Evolutionary conservation across 2,329 filamentous ascomycete species (phyloP), one percentile per base, ranked within the genome.

Genomic region (Fusarium sp.): DNA sequence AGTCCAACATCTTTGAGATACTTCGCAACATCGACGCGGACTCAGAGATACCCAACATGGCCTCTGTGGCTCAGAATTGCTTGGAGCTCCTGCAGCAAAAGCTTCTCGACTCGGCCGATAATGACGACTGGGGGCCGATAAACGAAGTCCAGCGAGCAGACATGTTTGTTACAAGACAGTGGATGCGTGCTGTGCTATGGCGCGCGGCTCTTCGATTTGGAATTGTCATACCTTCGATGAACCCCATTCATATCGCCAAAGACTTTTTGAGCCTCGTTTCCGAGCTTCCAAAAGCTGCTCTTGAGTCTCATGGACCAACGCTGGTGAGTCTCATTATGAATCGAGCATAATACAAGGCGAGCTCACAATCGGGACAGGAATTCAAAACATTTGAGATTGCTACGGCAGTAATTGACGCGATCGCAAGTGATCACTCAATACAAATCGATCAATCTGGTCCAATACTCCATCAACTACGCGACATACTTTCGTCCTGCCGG

Each of bases 171-270:
- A 87, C 86, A 0, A 79, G 84, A 4, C 85, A 87, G 51, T 87
- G 86, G 86, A 87, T 87, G 85, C 83, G 85, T 13, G 83, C 85
- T 47, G 81, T 87, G 6, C 69, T 87, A 20, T 87, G 85, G 86
- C 81, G 84, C 22, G 80, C 84, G 3, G 81, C 83, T 1, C 77
- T 83, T 34, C 76, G 79, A 2, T 80, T 79, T 64, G 79, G 79
- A 6, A 81, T 81, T 15, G 78, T 76, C n/a, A 68, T 80, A 45
- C 66, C 77, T 36, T 66, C 75, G 4, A 72, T 81, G 68, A 78
- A 83, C 59, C 85, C 85, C 1, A 79, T 87, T 6, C 78, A 83
- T 22, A 86, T 87, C 48, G 85, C 85, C 8, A 81, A 81, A 20
- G 84, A 87, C 54, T 85, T 88, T 30, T 72, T 88, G 24, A 78